phyloP scores from a whole-genome alignment of 768 basidiomycete species.

The Termitomyces sp. region DNA sequence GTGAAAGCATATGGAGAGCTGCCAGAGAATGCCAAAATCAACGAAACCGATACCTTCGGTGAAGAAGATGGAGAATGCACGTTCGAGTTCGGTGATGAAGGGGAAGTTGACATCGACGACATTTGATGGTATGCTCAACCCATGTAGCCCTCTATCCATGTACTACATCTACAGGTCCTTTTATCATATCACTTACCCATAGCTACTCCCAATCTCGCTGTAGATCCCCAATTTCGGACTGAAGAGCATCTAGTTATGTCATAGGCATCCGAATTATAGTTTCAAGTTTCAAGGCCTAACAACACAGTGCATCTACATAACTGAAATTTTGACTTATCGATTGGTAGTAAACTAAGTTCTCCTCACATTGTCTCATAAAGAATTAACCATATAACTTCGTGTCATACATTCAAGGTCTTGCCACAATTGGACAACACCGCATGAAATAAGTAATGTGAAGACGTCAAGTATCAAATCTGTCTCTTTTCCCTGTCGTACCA shows the following conservation, averaged over 20 bases:
- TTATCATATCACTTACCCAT: constrained; percentile 10
- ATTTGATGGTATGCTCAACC: constrained; percentile 46
- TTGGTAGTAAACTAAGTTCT: neutral
- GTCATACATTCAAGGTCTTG: neutral
- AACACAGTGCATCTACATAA: neutral
- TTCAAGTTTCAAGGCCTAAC: neutral
- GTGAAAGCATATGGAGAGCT: constrained; percentile 98
- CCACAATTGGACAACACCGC: neutral
- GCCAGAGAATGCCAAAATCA: constrained; percentile 94
- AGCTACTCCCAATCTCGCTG: constrained; percentile 12
- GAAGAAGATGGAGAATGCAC: constrained; percentile 88
- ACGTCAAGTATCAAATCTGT: neutral
- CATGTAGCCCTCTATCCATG: constrained; percentile 3
- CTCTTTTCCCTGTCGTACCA: neutral
- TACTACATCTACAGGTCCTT: constrained; percentile 11
- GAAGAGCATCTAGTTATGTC: neutral
- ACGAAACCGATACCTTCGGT: constrained; percentile 92
- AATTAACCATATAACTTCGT: neutral
- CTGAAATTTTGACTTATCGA: neutral
- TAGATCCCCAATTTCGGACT: constrained; percentile 1
- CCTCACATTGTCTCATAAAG: neutral
- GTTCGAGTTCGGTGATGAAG: constrained; percentile 89
- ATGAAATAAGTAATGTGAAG: neutral
- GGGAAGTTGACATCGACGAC: constrained; percentile 87
- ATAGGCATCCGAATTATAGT: neutral